Evolutionary conservation across 768 basidiomycete species (phyloP), one percentile per base, ranked within the genome.

Genomic region (Trametes cingulata): DNA sequence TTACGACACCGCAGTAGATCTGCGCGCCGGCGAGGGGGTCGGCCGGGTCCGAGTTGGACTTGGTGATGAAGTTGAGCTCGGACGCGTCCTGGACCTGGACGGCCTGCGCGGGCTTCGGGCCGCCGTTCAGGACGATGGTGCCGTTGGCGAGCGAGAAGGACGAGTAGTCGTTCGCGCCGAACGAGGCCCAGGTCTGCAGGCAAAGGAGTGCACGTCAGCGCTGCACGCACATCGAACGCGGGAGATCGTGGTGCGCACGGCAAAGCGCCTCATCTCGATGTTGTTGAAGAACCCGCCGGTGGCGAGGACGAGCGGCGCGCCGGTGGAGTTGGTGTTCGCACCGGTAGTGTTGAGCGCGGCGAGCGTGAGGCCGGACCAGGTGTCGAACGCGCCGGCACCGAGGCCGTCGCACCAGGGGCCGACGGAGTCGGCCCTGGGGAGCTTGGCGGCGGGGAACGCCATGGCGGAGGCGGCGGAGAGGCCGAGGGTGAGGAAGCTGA

Each of bases 91-190:
- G 61, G 22, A 70, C 68, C 1, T 22, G 20, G 13, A 76, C 76
- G 57, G 79, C 80, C 74, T 75, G 77, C 22, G 69, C 62, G n/a
- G 76, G 76, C 1, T 63, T 67, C 25, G 67, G 19, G n/a, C 40
- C 29, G 42, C 56, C 61, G 6, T 74, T 75, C 1, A 80, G 80
- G 27, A 74, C 72, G 17, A 84, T 65, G 9, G 71, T 72, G 33
- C 75, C 73, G 41, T 77, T 61, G 6, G 70, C 52, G 52, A 84
- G 74, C 27, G 73, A 70, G 13, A 83, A 60, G 14, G 67, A 48
- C 0, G 82, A 79, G 63, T 75, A 82, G 45, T 80, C 76, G 68
- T 82, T 74, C 71, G 78, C 81, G 15, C 80, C 81, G 67, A 71
- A 83, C 14, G 82, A 80, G 19, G 76, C 75, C 46, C 71, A 80